Evolutionary conservation across 805 yeast genomes (phyloP), one percentile per base, ranked within the genome.

Genomic region (Metschnikowia bowlesiae): DNA sequence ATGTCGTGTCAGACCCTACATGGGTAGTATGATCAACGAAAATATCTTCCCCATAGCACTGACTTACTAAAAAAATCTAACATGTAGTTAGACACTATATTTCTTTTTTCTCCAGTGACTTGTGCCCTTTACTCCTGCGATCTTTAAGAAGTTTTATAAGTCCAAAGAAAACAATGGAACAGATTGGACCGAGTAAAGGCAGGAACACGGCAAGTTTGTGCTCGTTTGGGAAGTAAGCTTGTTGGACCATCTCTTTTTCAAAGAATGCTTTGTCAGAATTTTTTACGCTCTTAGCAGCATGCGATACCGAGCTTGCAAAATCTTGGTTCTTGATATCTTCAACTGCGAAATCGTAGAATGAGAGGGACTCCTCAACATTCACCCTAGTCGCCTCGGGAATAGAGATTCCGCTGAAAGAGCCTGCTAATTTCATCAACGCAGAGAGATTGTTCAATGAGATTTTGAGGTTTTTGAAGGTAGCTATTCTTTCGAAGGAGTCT

Each of bases 201-300:
- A 89, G 73, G 58, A 90, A 94, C 1, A 94, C 96, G 0, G 99
- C 98, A 61, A 94, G 75, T 65, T 89, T 91, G 64, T 92, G 99
- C 65, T 92, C 97, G 55, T 87, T 92, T 0, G 99, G 98, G 74
- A 91, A 89, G 66, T 87, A 90, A 49, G 86, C 89, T 63, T 92
- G 97, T 61, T 89, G 96, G 30, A 94, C 89, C 97, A 94, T 92
- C 65, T 86, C 91, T 59, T 88, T 87, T 58, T 92, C 96, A 65
- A 92, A 92, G 61, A 92, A 92, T 0, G 98, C 97, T 42, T 73
- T 73, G 56, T 83, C 78, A 0, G 97, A 86, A 42, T 76, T 68
- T 11, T 69, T 61, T 39, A 83, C 72, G 0, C 95, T 88, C n/a
- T 64, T 58, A 11, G 84, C 76, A 13, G 80, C 73, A 1, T 77